These are phyloP conservation scores for Eucalyptus cloeziana DNA, from an alignment of 345 rosid species.

Conservation along the genomic window DNA sequence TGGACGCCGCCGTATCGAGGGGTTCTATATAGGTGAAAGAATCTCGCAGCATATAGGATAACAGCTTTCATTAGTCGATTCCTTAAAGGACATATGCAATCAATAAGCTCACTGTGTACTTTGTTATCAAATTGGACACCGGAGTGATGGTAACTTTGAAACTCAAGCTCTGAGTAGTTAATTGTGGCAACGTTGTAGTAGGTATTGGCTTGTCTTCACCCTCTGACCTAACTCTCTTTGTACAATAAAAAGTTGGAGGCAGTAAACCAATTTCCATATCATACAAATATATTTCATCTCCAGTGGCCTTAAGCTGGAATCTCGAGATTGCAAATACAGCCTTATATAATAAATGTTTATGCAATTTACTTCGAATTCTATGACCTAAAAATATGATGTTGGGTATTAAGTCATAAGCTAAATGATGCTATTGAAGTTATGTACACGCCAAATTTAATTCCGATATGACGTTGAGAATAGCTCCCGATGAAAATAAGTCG, in stretches of 20 bases:
- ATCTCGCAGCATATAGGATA: background rate
- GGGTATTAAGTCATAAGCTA: background rate
- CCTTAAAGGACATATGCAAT: background rate
- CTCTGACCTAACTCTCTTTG: background rate
- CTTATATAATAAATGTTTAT: background rate
- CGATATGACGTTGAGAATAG: background rate
- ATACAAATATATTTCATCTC: background rate
- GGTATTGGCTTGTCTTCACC: background rate
- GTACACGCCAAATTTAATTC: background rate
- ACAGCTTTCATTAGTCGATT: background rate
- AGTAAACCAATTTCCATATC: background rate
- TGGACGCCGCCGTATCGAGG: slow-evolving; percentile 82
- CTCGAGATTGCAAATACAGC: background rate
- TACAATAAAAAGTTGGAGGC: background rate
- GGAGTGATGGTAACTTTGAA: background rate
- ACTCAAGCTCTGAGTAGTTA: background rate
- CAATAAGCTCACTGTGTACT: background rate
- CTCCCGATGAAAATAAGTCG: background rate
- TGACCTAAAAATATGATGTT: background rate
- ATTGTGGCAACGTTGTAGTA: background rate
- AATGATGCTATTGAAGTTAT: background rate
- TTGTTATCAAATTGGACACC: background rate
- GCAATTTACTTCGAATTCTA: background rate
- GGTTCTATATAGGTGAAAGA: slow-evolving; percentile 41
- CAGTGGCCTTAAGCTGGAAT: background rate